Percentiles rank a stretch among this genome's conserved stretches.
Evolutionary conservation across 306 rosid genomes (phyloP).

Genomic region (Datisca glomerata): DNA sequence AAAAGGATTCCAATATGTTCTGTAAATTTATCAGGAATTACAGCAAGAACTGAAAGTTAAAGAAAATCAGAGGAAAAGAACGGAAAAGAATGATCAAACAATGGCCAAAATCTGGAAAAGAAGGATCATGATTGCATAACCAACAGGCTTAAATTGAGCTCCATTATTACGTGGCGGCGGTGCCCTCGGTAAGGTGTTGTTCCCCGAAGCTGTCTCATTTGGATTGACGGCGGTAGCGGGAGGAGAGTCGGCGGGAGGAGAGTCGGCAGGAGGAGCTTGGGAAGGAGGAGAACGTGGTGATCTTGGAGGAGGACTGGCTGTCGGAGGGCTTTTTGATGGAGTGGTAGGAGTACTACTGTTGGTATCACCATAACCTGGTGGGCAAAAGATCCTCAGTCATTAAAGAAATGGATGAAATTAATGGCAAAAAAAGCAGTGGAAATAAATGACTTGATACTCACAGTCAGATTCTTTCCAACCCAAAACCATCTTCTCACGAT

Average conservation of each 20-base stretch:
- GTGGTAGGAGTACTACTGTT: background rate
- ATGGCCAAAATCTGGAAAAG: conserved; percentile 27
- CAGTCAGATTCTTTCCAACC: conserved; percentile 75
- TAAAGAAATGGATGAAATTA: conserved; percentile 4
- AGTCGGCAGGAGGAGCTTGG: conserved; percentile 12
- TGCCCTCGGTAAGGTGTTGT: conserved; percentile 13
- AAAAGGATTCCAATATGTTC: no score
- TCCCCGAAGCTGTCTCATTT: conserved; percentile 19
- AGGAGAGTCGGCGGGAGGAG: conserved; percentile 1
- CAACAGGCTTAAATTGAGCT: conserved; percentile 21
- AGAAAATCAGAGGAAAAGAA: background rate
- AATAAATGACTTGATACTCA: conserved; percentile 22
- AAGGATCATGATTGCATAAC: conserved; percentile 13
- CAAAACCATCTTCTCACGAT: conserved; percentile 56
- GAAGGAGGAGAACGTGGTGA: no score
- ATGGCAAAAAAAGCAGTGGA: conserved; percentile 1
- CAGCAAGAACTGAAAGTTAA: no score
- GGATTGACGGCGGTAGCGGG: conserved; percentile 38
- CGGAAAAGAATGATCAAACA: conserved; percentile 23
- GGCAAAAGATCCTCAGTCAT: conserved; percentile 2
- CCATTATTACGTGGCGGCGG: conserved; percentile 18
- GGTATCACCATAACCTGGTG: conserved; percentile 34
- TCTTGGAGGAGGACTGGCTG: background rate
- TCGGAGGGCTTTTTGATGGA: background rate
- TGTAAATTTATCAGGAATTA: no score